A percentile compares a stretch with the other conserved stretches of the same genome.
Conservation (phyloP, 345 rosid species). For the Linum lewisii region DNA sequence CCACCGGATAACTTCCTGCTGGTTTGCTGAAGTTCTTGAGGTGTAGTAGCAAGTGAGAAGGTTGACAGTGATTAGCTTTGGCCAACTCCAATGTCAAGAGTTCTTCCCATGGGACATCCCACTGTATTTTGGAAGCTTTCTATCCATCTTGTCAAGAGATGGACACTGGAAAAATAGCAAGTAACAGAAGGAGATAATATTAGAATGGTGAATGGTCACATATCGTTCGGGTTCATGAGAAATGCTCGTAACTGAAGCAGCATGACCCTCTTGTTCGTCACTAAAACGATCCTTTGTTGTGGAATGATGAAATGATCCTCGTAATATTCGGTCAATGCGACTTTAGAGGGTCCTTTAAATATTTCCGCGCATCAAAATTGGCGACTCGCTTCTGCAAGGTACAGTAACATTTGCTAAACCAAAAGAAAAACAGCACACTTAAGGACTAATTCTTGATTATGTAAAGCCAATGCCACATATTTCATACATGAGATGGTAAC, state of each 20-base stretch:
- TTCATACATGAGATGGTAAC: not conserved
- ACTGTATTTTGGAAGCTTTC: slow-evolving; percentile 85
- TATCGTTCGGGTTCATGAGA: not conserved
- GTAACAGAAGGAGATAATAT: not conserved
- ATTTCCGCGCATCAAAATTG: slow-evolving; percentile 83
- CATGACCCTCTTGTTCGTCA: slow-evolving; percentile 73
- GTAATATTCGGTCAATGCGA: slow-evolving; percentile 77
- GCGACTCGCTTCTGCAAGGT: slow-evolving; percentile 85
- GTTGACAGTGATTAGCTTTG: slow-evolving; percentile 61
- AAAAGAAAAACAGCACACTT: slow-evolving; percentile 11
- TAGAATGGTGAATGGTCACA: not conserved
- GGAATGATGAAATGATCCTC: slow-evolving; percentile 78
- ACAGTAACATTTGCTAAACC: slow-evolving; percentile 66
- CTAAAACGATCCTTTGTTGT: slow-evolving; percentile 66
- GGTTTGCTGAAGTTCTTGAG: slow-evolving; percentile 70
- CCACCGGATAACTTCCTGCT: no score
- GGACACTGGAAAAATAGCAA: slow-evolving; percentile 38
- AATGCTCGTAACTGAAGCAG: slow-evolving; percentile 56
- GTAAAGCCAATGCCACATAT: not conserved
- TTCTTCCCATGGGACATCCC: slow-evolving; percentile 98
- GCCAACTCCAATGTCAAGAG: slow-evolving; percentile 94
- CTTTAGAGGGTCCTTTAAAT: slow-evolving; percentile 92
- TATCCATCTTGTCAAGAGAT: slow-evolving; percentile 70
- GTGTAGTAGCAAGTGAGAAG: slow-evolving; percentile 88
- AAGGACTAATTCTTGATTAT: not conserved